Evolutionary conservation across 2,329 filamentous ascomycete genomes (phyloP).

Genomic region (Exophiala dermatitidis): DNA sequence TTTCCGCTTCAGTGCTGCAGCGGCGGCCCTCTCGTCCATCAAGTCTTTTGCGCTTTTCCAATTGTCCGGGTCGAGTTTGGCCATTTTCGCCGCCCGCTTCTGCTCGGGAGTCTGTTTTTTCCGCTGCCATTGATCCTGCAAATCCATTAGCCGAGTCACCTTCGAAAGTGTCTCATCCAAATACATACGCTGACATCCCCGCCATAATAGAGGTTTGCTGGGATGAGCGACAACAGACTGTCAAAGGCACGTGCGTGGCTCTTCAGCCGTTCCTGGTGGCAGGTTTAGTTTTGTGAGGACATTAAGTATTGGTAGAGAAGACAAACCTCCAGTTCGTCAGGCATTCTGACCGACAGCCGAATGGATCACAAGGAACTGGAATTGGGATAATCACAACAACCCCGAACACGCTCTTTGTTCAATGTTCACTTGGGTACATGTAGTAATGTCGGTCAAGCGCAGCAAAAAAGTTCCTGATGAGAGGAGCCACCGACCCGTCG

Average conservation of each 20-base stretch:
- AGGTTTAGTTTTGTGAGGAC: constrained; percentile 17
- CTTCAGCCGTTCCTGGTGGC: constrained; percentile 41
- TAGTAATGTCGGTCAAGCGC: background rate
- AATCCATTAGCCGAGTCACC: constrained; percentile 6
- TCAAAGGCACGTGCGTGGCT: constrained; percentile 68
- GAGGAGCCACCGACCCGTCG: too few relatives aligned
- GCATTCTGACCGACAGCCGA: constrained; percentile 11
- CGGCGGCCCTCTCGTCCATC: constrained; percentile 69
- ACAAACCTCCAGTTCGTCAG: constrained; percentile 23
- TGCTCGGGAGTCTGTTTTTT: constrained; percentile 95
- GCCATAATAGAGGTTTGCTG: constrained; percentile 83
- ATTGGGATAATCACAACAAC: background rate
- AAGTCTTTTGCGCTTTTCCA: constrained; percentile 88
- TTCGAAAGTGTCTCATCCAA: background rate
- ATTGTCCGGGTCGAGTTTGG: constrained; percentile 86
- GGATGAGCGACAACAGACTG: constrained; percentile 77
- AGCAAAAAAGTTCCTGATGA: constrained; percentile 1
- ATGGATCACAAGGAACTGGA: background rate
- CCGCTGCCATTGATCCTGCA: constrained; percentile 82
- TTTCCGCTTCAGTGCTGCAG: constrained; percentile 65
- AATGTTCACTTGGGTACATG: background rate
- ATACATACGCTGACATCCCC: constrained; percentile 71
- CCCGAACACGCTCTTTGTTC: background rate
- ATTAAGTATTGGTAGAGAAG: background rate
- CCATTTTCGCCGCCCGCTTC: constrained; percentile 71